Conservation (phyloP, 2,329 filamentous ascomycete genomes). For the Cryphonectria nitschkei region DNA sequence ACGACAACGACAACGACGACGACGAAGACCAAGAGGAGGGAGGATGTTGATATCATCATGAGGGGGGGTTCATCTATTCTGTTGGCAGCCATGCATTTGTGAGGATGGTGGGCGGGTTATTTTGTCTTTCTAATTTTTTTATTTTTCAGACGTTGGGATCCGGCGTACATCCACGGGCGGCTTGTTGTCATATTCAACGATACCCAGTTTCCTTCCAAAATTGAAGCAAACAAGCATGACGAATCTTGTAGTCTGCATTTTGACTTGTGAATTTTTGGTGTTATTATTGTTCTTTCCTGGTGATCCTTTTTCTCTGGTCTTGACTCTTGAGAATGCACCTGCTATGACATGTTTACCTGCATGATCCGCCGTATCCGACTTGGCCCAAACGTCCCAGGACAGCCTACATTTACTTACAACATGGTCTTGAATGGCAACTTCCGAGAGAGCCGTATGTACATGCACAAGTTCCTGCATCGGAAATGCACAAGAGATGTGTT, state of each 20-base stretch:
- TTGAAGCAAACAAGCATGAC: slow-evolving; percentile 3
- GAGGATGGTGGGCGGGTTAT: neutral
- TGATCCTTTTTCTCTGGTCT: neutral
- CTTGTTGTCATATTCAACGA: slow-evolving; percentile 1
- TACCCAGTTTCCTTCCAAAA: slow-evolving; percentile 5
- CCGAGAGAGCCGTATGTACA: neutral
- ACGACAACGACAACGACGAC: too few species aligned
- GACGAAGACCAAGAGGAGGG: neutral
- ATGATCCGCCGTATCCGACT: neutral
- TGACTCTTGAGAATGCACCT: neutral
- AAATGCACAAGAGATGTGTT: neutral
- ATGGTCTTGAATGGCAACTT: neutral
- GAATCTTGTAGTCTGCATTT: neutral
- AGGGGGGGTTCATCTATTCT: neutral
- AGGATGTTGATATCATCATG: neutral
- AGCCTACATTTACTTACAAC: neutral
- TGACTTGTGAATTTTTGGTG: neutral
- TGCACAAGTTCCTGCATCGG: neutral
- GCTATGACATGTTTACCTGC: neutral
- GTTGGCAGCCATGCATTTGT: neutral
- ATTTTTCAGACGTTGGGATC: neutral
- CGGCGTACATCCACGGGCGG: neutral
- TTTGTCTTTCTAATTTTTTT: neutral
- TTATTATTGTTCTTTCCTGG: neutral
- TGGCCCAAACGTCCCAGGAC: neutral